Base-by-base conservation (phyloP, 2,329 filamentous ascomycete genomes). In the Verticillium albo-atrum region DNA sequence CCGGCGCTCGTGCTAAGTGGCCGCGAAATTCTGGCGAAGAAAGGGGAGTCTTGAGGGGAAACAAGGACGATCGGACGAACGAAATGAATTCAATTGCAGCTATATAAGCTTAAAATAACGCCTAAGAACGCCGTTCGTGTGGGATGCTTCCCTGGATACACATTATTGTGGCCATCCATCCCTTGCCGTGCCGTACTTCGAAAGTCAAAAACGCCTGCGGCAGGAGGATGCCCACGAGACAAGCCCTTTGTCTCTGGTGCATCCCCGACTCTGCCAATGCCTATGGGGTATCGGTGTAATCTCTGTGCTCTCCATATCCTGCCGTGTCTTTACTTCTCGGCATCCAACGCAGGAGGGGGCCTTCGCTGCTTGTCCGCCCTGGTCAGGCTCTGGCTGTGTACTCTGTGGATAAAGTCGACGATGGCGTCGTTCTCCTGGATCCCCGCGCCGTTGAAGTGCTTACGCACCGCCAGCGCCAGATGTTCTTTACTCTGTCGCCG, bases 371-470 rank as follows among this genome's bases (percentile, higher is more conserved):
- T 57, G 60, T 63, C 59, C 42, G 57, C 54, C 42, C 63, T 61
- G 17, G 62, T 60, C n/a, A 63, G 58, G 20, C 61, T 47, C 6
- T 63, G 62, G 34, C 62, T 63, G 37, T 58, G 59, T 30, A 90
- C 82, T 69, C 87, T 89, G 79, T 91, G 90, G 62, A 92, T 79
- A 70, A 92, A 86, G 64, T 90, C 89, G 59, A 93, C 89, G 60
- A 95, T 89, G 64, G 92, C 88, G 67, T 95, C 91, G 70, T 88
- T 92, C 77, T 96, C 91, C 64, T 87, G 88, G 47, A 94, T 85
- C 17, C 89, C 89, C 64, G 90, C 81, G 34, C 85, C 86, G 70
- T 95, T 95, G 77, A 95, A 95, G 74, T 95, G 90, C 72, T 92
- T 93, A 64, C 90, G 82, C 55, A 93, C 89, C 2, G 85, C 82